Evolutionary conservation across 139 green algal genomes (phyloP), one percentile per base, ranked within the genome.

Genomic region (Eudorina sp.): DNA sequence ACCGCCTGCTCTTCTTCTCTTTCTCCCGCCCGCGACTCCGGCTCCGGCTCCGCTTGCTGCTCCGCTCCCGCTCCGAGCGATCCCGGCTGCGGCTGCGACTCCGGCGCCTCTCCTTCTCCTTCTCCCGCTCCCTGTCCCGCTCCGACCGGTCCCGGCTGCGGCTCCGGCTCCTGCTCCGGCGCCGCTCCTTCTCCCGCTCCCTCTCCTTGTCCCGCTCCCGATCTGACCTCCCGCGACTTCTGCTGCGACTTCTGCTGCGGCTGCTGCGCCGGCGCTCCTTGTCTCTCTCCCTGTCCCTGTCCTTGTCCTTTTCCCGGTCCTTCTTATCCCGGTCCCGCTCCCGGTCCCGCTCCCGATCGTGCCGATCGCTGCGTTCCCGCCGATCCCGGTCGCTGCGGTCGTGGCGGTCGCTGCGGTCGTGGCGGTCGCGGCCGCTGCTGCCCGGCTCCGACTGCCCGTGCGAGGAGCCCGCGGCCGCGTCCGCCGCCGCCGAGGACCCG

Each of bases 101-200:
- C 31, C 77, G 19, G 8, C 88, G 40, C 27, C 75, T 46, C 6
- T 83, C 64, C 66, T 80, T 40, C 14, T 78, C 72, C 58, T 66
- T 81, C 2, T 90, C 76, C 68, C 51, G 62, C 51, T 90, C 91
- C 69, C 45, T 88, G 4, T 80, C 58, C 64, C 51, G 83, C 66
- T 92, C 43, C 53, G 19, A 27, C 53, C 81, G 25, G 64, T 25
- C 27, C 34, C 34, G 34, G 27, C 46, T 72, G 27, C 74, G 34
- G 40, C 69, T 81, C 1, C 46, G 46, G 18, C 88, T 60, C 31
- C 75, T 45, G 1, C 78, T 72, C 53, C 84, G 53, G 2, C 89
- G 69, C 73, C 68, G 70, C 68, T 90, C 92, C 62, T 48, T 84
- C 11, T 53, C 40, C 64, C 41, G 7, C 82, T 80, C 51, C 84